Evolutionary conservation across 2,329 filamentous ascomycete species (phyloP).

Genomic region (Biscogniauxia marginata): DNA sequence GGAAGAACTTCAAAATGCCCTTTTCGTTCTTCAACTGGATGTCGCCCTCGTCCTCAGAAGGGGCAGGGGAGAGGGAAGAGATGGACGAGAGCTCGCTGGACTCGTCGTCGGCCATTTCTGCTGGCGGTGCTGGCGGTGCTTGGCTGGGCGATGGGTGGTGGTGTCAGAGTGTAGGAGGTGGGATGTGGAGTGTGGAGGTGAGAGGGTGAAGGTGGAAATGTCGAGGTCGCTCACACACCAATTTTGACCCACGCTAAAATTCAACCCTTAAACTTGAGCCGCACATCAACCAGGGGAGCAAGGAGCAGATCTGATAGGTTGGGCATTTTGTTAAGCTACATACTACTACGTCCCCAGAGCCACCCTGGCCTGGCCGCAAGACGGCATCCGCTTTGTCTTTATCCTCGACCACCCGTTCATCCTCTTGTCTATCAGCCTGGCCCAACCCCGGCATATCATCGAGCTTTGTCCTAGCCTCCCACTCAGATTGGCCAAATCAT

Average conservation of each 20-base stretch:
- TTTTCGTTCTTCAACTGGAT: constrained; percentile 50
- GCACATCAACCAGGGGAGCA: constrained; percentile 28
- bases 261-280: constrained; percentile 32
- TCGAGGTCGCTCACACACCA: constrained; percentile 25
- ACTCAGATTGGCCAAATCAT: no score
- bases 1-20: constrained; percentile 68
- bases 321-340: constrained; percentile 26
- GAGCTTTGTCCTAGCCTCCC: no score
- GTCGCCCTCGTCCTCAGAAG: constrained; percentile 54
- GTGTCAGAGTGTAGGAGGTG: constrained; percentile 9
- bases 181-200: constrained; percentile 29
- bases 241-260: constrained; percentile 35
- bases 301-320: constrained; percentile 32
- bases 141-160: constrained; percentile 9
- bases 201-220: constrained; percentile 19
- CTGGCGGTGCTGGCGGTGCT: constrained; percentile 2
- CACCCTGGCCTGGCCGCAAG: constrained; percentile 6
- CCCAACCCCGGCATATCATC: background rate
- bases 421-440: background rate
- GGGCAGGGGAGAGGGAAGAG: constrained; percentile 50
- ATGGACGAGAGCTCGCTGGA: constrained; percentile 62
- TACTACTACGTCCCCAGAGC: background rate
- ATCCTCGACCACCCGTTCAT: background rate
- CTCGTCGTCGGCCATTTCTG: constrained; percentile 56
- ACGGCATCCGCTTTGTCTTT: constrained; percentile 1